Conservation (phyloP, 2,329 filamentous ascomycete species). For the Sclerotinia glacialis region DNA sequence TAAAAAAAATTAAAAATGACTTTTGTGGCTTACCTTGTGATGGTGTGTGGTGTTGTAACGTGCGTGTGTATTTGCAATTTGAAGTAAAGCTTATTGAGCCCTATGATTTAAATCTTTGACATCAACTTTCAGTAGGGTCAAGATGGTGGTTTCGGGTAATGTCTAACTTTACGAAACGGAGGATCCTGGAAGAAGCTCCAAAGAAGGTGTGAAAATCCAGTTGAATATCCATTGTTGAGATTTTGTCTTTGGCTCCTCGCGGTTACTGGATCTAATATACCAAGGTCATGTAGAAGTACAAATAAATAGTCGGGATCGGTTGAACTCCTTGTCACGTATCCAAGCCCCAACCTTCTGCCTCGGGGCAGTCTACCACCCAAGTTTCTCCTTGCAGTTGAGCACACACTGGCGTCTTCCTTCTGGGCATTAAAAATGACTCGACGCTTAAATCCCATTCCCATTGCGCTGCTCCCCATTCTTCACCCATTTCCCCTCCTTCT, state of each 20-base stretch:
- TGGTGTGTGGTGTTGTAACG: background rate
- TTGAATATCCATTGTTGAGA: constrained; percentile 1
- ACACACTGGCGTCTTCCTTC: background rate
- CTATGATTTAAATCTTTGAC: no score
- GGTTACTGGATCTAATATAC: constrained; percentile 4
- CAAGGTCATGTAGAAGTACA: constrained; percentile 10
- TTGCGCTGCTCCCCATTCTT: constrained; percentile 28
- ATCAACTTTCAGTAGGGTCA: background rate
- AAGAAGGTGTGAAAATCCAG: background rate
- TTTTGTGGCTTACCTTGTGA: background rate
- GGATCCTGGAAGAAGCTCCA: background rate
- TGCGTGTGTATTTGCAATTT: background rate
- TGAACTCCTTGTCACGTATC: constrained; percentile 7
- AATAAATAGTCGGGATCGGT: background rate
- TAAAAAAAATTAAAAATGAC: background rate
- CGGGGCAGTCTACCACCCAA: background rate
- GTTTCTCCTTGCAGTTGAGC: background rate
- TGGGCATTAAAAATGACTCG: background rate
- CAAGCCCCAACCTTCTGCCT: no score
- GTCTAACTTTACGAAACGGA: background rate
- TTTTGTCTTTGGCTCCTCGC: constrained; percentile 9
- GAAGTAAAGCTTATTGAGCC: background rate
- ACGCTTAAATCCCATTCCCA: background rate
- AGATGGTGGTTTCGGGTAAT: background rate
- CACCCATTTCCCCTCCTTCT: constrained; percentile 36